Evolutionary conservation across 2,329 filamentous ascomycete genomes (phyloP).

Genomic region (Cladophialophora exuberans): DNA sequence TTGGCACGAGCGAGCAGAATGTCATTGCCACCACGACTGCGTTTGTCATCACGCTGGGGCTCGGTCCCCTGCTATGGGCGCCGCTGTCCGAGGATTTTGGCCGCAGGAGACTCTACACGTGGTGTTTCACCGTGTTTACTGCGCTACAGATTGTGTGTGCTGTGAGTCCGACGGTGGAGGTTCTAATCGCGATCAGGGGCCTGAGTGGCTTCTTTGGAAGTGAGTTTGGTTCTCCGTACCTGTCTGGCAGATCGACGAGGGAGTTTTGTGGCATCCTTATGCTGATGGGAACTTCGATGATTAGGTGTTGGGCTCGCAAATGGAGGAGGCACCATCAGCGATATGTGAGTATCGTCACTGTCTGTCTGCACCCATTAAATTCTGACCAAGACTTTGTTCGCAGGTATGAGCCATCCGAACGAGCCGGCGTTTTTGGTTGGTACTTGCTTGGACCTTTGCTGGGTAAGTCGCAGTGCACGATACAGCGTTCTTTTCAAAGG

Average conservation of each 20-base stretch:
- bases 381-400: too few species aligned
- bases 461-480: too few species aligned
- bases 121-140: constrained; percentile 66
- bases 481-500: too few species aligned
- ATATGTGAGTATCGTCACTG: too few species aligned
- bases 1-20: constrained; percentile 44
- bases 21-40: constrained; percentile 56
- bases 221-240: too few species aligned
- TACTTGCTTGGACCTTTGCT: constrained; percentile 30
- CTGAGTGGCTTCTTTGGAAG: constrained; percentile 55
- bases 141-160: constrained; percentile 55
- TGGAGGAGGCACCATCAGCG: constrained; percentile 30
- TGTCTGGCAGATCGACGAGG: neutral
- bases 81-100: constrained; percentile 74
- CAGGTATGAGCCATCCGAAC: constrained; percentile 28
- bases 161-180: constrained; percentile 51
- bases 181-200: constrained; percentile 49
- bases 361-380: too few species aligned
- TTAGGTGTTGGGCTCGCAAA: constrained; percentile 32
- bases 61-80: constrained; percentile 72
- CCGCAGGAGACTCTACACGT: constrained; percentile 68
- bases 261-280: constrained; percentile 42
- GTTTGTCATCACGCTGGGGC: constrained; percentile 54
- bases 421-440: constrained; percentile 30
- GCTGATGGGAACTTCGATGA: neutral